Evolutionary conservation across 1,284 basidiomycete species (phyloP).

Genomic region (Sanghuangporus sanghuang): DNA sequence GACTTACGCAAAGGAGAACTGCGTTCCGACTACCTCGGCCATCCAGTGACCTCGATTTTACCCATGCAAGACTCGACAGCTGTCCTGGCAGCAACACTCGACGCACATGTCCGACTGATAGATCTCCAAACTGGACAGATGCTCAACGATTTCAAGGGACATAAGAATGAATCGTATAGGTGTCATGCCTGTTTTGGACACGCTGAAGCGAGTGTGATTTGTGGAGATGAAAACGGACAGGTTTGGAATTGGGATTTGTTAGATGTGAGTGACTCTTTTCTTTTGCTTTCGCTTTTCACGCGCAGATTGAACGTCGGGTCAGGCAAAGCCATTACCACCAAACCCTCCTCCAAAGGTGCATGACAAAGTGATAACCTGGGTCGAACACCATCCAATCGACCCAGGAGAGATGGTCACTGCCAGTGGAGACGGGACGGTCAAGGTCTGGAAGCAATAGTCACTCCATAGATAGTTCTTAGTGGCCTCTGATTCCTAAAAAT

Average conservation of each 20-base stretch:
- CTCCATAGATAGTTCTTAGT: not conserved
- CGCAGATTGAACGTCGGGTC: not conserved
- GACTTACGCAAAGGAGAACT: slow-evolving; percentile 91
- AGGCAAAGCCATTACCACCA: slow-evolving; percentile 64
- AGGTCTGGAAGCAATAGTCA: slow-evolving; percentile 62
- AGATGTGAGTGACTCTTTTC: slow-evolving; percentile 49
- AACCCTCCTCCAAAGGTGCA: slow-evolving; percentile 73
- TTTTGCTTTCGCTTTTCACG: not conserved
- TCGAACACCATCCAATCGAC: slow-evolving; percentile 82
- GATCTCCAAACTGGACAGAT: slow-evolving; percentile 80
- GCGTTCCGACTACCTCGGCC: slow-evolving; percentile 83
- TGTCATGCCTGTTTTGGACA: slow-evolving; percentile 81
- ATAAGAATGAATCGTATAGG: slow-evolving; percentile 70
- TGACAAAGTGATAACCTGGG: slow-evolving; percentile 84
- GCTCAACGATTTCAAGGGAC: slow-evolving; percentile 83
- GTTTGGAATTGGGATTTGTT: slow-evolving; percentile 93
- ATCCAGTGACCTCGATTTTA: slow-evolving; percentile 79
- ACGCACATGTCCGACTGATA: slow-evolving; percentile 82
- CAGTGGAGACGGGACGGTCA: slow-evolving; percentile 81
- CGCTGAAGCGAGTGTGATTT: slow-evolving; percentile 77
- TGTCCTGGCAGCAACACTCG: slow-evolving; percentile 77
- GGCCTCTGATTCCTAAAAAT: not conserved
- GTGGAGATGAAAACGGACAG: slow-evolving; percentile 85
- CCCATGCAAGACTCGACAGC: slow-evolving; percentile 73
- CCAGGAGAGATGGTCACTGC: slow-evolving; percentile 81